Percentiles rank a stretch among this genome's conserved stretches.
Evolutionary conservation across 306 rosid species (phyloP).

Genomic region (Vicia villosa): DNA sequence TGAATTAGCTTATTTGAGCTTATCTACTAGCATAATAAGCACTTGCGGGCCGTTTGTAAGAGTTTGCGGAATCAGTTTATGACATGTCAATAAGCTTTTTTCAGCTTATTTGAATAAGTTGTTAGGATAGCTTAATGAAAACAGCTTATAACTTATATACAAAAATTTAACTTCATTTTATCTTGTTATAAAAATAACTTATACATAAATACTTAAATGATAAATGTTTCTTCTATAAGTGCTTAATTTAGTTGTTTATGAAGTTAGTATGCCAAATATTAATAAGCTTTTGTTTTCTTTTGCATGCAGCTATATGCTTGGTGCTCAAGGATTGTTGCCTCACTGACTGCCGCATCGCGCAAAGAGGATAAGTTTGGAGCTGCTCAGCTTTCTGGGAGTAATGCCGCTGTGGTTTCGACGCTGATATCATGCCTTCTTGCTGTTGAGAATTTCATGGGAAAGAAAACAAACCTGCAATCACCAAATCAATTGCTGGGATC

Average conservation of each 20-base stretch:
- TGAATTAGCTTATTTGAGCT: background rate
- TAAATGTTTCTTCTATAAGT: background rate
- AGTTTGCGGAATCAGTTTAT: background rate
- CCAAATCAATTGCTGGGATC: constrained; percentile 67
- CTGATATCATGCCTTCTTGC: constrained; percentile 89
- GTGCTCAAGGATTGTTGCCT: constrained; percentile 75
- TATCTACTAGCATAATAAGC: background rate
- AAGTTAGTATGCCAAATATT: no score
- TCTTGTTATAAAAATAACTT: background rate
- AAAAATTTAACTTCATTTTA: background rate
- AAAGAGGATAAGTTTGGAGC: constrained; percentile 78
- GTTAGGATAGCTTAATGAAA: background rate
- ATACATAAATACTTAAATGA: background rate
- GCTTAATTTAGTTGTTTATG: no score
- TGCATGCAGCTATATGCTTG: constrained; percentile 71
- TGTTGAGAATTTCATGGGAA: constrained; percentile 86
- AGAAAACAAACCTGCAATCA: constrained; percentile 74
- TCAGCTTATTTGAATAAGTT: background rate
- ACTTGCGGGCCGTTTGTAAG: background rate
- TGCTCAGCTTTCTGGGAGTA: constrained; percentile 91
- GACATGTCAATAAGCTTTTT: background rate
- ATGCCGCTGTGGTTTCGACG: constrained; percentile 72
- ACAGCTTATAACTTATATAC: background rate
- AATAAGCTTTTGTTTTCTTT: constrained; percentile 25
- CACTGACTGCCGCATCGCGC: constrained; percentile 74